Evolutionary conservation across 2,329 filamentous ascomycete genomes (phyloP).

Genomic region (Colletotrichum lentis): DNA sequence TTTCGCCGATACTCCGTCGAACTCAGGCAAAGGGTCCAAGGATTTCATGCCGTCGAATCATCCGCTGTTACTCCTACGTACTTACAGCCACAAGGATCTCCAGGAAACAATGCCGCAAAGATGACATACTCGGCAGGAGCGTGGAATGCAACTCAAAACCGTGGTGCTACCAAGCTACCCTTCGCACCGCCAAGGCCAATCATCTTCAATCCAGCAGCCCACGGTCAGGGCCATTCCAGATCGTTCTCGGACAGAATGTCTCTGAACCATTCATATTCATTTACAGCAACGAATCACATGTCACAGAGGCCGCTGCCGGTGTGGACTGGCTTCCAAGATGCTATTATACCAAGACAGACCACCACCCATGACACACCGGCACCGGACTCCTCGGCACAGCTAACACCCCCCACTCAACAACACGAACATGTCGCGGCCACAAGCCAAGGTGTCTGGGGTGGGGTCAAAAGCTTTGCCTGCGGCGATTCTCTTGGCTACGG

Average conservation of each 20-base stretch:
- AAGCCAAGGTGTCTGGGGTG: background rate
- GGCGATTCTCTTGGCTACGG: conserved; percentile 18
- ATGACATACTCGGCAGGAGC: background rate
- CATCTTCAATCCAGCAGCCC: background rate
- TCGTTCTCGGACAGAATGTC: conserved; percentile 29
- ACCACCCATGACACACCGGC: background rate
- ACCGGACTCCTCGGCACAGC: conserved; percentile 1
- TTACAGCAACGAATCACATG: background rate
- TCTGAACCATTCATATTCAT: conserved; percentile 22
- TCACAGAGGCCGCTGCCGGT: conserved; percentile 19
- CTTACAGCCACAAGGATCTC: background rate
- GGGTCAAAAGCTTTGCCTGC: conserved; percentile 16
- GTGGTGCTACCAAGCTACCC: background rate
- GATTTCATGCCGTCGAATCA: background rate
- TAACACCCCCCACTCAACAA: conserved; percentile 14
- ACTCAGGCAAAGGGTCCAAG: conserved; percentile 17
- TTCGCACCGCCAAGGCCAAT: conserved; percentile 7
- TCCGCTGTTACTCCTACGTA: background rate
- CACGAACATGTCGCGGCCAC: background rate
- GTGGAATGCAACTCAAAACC: background rate
- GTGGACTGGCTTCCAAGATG: conserved; percentile 25
- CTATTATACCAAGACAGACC: conserved; percentile 17
- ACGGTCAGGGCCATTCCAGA: conserved; percentile 13
- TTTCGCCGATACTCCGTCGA: conserved; percentile 20
- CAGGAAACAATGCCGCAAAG: background rate